Evolutionary conservation across 2,329 filamentous ascomycete species (phyloP).

Genomic region (Colletotrichum tabaci): DNA sequence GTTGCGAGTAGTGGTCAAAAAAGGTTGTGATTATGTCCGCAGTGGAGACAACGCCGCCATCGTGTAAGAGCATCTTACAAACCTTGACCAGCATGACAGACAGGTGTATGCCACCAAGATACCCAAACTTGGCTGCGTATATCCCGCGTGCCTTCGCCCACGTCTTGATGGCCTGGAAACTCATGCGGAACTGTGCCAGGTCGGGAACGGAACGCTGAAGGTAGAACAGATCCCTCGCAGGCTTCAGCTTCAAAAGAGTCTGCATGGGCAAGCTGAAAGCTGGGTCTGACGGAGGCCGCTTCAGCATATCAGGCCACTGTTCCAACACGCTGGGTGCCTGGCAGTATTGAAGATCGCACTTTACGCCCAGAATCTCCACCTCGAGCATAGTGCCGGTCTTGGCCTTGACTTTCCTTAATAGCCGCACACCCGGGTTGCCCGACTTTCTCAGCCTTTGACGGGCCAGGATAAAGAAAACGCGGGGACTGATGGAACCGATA

Average conservation of each 20-base stretch:
- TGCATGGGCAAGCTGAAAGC: constrained; percentile 70
- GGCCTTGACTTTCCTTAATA: constrained; percentile 72
- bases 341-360: constrained; percentile 78
- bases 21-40: constrained; percentile 71
- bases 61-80: constrained; percentile 66
- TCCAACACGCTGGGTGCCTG: constrained; percentile 51
- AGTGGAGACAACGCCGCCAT: constrained; percentile 56
- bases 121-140: constrained; percentile 76
- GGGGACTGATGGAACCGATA: constrained; percentile 73
- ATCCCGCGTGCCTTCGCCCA: constrained; percentile 76
- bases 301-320: constrained; percentile 64
- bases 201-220: constrained; percentile 73
- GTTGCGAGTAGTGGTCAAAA: constrained; percentile 73
- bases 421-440: constrained; percentile 57
- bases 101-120: constrained; percentile 76
- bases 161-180: constrained; percentile 71
- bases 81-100: constrained; percentile 73
- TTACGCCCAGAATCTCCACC: constrained; percentile 70
- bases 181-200: constrained; percentile 68
- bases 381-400: constrained; percentile 76
- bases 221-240: constrained; percentile 74
- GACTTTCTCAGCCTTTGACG: constrained; percentile 67
- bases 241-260: constrained; percentile 74
- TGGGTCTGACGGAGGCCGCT: constrained; percentile 64
- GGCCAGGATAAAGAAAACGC: constrained; percentile 73